These are phyloP conservation scores for Candida maltosa DNA, from an alignment of 805 yeast species.

Conservation along the genomic window DNA sequence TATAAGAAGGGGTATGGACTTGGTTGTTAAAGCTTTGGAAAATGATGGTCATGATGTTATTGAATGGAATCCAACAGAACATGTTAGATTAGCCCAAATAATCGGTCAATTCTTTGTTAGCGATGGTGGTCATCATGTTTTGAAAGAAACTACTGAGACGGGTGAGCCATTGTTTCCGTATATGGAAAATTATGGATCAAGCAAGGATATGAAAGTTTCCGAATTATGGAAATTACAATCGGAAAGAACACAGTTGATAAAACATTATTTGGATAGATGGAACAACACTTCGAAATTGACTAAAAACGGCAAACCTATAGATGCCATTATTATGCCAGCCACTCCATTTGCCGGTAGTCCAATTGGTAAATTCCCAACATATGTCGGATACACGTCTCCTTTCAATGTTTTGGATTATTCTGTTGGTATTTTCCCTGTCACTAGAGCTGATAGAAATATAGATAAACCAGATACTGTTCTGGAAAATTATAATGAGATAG, in stretches of 20 bases:
- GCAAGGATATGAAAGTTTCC: constrained; percentile 32
- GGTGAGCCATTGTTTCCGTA: constrained; percentile 46
- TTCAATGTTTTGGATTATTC: constrained; percentile 24
- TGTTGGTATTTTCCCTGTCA: constrained; percentile 49
- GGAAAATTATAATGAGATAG: constrained; percentile 36
- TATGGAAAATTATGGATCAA: constrained; percentile 35
- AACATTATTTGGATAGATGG: constrained; percentile 41
- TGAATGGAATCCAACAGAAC: constrained; percentile 44
- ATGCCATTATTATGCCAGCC: constrained; percentile 47
- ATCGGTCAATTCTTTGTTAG: constrained; percentile 38
- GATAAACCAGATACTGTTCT: constrained; percentile 29
- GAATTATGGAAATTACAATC: constrained; percentile 40
- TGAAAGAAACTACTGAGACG: constrained; percentile 27
- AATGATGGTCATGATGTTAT: constrained; percentile 50
- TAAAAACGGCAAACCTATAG: constrained; percentile 33
- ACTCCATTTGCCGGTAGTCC: constrained; percentile 44
- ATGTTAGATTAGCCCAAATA: constrained; percentile 24
- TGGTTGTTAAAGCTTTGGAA: constrained; percentile 20
- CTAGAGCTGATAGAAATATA: constrained; percentile 45
- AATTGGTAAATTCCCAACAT: constrained; percentile 23
- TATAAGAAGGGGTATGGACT: constrained; percentile 41
- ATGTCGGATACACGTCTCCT: constrained; percentile 44
- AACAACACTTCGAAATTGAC: constrained; percentile 30
- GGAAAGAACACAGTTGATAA: constrained; percentile 33
- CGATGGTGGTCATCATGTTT: constrained; percentile 41